Evolutionary conservation across 1,139 yeast species (phyloP).

Genomic region (Entelexis paramagnoliae): DNA sequence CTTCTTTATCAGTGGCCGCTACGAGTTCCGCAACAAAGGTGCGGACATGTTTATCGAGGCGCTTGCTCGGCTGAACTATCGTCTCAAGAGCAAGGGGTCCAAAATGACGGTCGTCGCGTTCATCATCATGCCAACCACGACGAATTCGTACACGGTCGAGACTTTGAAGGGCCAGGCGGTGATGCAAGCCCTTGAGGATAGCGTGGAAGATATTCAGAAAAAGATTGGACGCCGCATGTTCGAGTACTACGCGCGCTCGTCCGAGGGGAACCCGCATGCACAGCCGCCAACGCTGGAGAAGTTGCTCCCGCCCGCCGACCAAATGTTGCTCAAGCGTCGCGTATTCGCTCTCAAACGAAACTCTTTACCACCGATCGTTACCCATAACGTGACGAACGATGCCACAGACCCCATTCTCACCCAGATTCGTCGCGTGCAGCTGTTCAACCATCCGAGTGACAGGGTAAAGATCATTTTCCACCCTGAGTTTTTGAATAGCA

Average conservation of each 20-base stretch:
- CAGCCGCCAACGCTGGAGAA: slow-evolving; percentile 65
- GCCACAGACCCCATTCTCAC: slow-evolving; percentile 81
- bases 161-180: slow-evolving; percentile 96
- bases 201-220: slow-evolving; percentile 80
- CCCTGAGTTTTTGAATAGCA: slow-evolving; percentile 91
- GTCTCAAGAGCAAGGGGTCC: slow-evolving; percentile 68
- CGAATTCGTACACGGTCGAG: slow-evolving; percentile 89
- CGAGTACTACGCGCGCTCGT: slow-evolving; percentile 73
- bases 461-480: slow-evolving; percentile 93
- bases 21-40: slow-evolving; percentile 94
- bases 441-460: slow-evolving; percentile 83
- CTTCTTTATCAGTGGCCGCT: slow-evolving; percentile 94
- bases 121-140: slow-evolving; percentile 94
- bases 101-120: slow-evolving; percentile 95
- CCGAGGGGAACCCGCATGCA: slow-evolving; percentile 50
- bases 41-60: slow-evolving; percentile 92
- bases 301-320: slow-evolving; percentile 75
- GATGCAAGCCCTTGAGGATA: slow-evolving; percentile 77
- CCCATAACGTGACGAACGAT: slow-evolving; percentile 96
- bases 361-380: slow-evolving; percentile 85
- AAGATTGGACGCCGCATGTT: slow-evolving; percentile 79
- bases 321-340: slow-evolving; percentile 82
- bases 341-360: slow-evolving; percentile 87
- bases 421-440: slow-evolving; percentile 83
- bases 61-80: slow-evolving; percentile 82